These are phyloP conservation scores for Ascochyta rabiei DNA, from an alignment of 2,329 filamentous ascomycete genomes.

Conservation along the genomic window DNA sequence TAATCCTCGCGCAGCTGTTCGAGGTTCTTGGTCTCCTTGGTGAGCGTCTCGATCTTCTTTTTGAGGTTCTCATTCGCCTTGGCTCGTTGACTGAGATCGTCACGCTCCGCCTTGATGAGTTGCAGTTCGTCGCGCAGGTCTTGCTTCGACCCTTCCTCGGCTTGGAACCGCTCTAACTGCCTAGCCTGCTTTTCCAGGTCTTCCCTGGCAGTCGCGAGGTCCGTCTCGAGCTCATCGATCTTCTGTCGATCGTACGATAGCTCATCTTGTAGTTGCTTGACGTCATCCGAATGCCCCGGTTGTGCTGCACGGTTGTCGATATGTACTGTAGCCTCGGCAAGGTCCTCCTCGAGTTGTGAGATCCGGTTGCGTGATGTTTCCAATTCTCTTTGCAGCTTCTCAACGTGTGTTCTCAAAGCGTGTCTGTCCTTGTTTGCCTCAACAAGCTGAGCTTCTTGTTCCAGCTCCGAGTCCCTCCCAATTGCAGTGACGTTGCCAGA, in stretches of 20 bases:
- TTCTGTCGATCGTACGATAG: constrained; percentile 55
- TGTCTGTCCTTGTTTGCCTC: constrained; percentile 55
- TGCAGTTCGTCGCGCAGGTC: constrained; percentile 59
- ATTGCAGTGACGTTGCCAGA: constrained; percentile 35
- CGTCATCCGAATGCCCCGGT: constrained; percentile 49
- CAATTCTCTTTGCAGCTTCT: constrained; percentile 51
- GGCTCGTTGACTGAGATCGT: constrained; percentile 56
- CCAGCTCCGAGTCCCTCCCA: constrained; percentile 53
- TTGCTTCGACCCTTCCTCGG: constrained; percentile 53
- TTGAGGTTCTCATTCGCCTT: constrained; percentile 60
- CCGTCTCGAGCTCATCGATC: constrained; percentile 57
- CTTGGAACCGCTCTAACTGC: constrained; percentile 52
- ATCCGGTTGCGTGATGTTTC: constrained; percentile 51
- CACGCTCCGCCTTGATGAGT: constrained; percentile 55
- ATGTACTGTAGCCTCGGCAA: constrained; percentile 55
- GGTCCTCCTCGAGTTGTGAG: constrained; percentile 54
- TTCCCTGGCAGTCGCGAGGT: constrained; percentile 53
- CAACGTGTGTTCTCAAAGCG: constrained; percentile 50
- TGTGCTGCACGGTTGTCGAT: constrained; percentile 50
- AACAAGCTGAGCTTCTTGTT: constrained; percentile 58
- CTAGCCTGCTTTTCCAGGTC: constrained; percentile 54
- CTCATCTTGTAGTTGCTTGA: constrained; percentile 53
- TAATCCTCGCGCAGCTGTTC: constrained; percentile 54
- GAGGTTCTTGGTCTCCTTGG: constrained; percentile 54
- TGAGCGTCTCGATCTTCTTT: constrained; percentile 59